Evolutionary conservation across 2,329 filamentous ascomycete species (phyloP), one percentile per base, ranked within the genome.

Genomic region (Verticillium dahliae): DNA sequence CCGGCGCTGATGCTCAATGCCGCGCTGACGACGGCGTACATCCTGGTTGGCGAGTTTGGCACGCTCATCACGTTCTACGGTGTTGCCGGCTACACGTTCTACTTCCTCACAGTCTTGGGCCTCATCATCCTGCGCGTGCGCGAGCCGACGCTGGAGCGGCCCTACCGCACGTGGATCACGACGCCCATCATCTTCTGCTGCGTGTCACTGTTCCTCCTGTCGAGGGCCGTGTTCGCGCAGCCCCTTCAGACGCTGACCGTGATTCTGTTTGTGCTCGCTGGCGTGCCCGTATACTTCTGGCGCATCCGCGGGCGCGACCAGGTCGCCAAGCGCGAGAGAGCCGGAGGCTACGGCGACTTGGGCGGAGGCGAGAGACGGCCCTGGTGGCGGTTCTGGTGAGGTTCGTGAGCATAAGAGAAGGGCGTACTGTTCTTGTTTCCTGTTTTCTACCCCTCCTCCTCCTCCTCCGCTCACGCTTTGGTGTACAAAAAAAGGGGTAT

Each of bases 111-210:
- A 0, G 95, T 99, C 0, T 84, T 99, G 0, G 95, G 95, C 0
- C 82, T 99, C 57, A 97, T 99, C 65, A 85, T 99, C 59, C 81
- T 99, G 64, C 84, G 95, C 35, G 91, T 98, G 35, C 85, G 85
- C 65, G 95, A 99, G 74, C 95, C 95, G 4, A 81, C 88, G 65
- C 82, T 99, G 56, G 92, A 97, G 73, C 80, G 95, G 33, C 94
- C 95, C 0, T 99, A 99, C 76, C 89, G 87, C 73, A 97, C 93
- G 3, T 99, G 94, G 95, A 97, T 99, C 70, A 90, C 89, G 1
- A 99, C 95, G 2, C 95, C 95, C 11, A 94, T 99, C 66, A 94
- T 97, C 61, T 99, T 99, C 74, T 99, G 95, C 82, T 99, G 95
- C 71, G 95, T 99, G 45, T 96, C 91, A 72, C 75, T 99, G 66